phyloP scores from a whole-genome alignment of 768 basidiomycete genomes.

The Auricularia sp. region DNA sequence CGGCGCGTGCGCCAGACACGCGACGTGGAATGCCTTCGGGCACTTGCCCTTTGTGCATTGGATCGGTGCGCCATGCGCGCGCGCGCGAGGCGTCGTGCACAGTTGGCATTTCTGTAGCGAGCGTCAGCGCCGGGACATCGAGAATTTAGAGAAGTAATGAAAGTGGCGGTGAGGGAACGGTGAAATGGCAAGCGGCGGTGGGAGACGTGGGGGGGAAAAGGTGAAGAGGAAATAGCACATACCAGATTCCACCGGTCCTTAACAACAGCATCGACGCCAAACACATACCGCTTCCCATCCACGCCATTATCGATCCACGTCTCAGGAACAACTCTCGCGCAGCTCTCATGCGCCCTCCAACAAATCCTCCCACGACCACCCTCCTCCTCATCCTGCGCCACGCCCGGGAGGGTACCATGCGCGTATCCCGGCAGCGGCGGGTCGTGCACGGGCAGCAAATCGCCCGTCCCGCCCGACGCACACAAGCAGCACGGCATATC shows the following conservation, averaged over 20 bases:
- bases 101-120: conserved; percentile 75
- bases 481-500: conserved; percentile 61
- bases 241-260: conserved; percentile 92
- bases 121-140: not conserved
- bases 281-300: conserved; percentile 44
- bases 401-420: conserved; percentile 27
- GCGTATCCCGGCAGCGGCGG: conserved; percentile 42
- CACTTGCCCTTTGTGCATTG: conserved; percentile 96
- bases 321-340: conserved; percentile 77
- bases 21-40: conserved; percentile 85
- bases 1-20: conserved; percentile 62
- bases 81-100: conserved; percentile 59
- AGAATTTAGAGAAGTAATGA: too few species aligned
- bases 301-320: conserved; percentile 72
- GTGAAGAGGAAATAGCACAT: conserved; percentile 17
- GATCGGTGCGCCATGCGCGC: conserved; percentile 69
- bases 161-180: too few species aligned
- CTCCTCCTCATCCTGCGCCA: conserved; percentile 20
- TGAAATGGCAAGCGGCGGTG: too few species aligned
- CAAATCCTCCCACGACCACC: too few species aligned
- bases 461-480: conserved; percentile 40
- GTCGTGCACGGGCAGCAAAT: conserved; percentile 56
- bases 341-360: conserved; percentile 74
- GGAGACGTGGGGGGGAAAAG: too few species aligned
- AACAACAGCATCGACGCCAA: conserved; percentile 80